Conservation (phyloP, 139 green algal species). For the Dunaliella primolecta region DNA sequence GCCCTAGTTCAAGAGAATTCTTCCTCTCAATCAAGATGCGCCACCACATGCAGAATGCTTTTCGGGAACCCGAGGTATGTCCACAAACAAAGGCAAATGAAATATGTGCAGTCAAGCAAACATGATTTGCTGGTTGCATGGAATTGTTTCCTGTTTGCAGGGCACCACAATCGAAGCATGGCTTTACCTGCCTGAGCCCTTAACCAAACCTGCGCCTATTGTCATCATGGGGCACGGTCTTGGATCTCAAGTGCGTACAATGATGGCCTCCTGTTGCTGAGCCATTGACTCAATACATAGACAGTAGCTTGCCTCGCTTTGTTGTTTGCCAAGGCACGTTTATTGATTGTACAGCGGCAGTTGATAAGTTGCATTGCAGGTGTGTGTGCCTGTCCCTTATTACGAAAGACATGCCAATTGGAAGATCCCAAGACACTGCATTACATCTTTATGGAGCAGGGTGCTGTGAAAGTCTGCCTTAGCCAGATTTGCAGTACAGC, state of each 20-base stretch:
- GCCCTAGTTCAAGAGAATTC: background rate
- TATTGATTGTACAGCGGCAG: no score
- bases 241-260: constrained; percentile 14
- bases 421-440: background rate
- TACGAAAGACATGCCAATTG: background rate
- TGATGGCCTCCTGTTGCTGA: no score
- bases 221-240: constrained; percentile 38
- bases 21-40: no score
- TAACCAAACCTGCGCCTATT: constrained; percentile 10
- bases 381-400: background rate
- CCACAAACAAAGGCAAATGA: background rate
- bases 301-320: no score
- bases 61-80: no score
- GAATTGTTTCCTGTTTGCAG: background rate
- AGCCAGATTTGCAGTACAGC: no score
- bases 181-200: constrained; percentile 19
- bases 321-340: no score
- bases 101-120: background rate
- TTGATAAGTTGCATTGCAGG: no score
- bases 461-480: no score
- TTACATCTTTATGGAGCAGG: no score
- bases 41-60: no score
- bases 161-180: constrained; percentile 17
- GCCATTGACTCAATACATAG: no score
- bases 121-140: background rate